Evolutionary conservation across 306 rosid genomes (phyloP), one percentile per base, ranked within the genome.

Genomic region (Rosa persica): DNA sequence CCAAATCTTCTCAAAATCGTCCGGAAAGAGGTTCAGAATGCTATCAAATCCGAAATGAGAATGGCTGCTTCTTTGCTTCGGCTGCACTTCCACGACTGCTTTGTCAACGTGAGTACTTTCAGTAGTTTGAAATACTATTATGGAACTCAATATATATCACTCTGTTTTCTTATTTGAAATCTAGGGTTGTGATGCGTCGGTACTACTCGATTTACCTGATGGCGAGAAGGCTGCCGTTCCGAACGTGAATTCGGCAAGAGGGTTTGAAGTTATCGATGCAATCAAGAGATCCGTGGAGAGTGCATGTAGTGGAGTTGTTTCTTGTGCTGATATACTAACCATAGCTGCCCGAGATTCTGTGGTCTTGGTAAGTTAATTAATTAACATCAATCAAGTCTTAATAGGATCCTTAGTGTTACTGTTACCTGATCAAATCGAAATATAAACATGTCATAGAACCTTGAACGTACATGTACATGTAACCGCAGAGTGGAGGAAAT

Each of bases 31-130:
- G 89, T 92, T 54, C 34, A 22, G 49, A 88, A 71, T 20, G 98
- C 98, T 49, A 17, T 95, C 30, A 82, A 73, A 74, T 78, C 40
- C 46, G 98, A 95, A 76, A 89, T 75, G 88, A 68, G 98, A 76
- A 95, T 92, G 98, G 98, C 88, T 13, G 98, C 89, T 72, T 95
- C 98, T 36, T 83, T 94, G 88, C 79, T 90, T 81, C 97, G 98
- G 15, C 93, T 94, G 66, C 98, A 94, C 79, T 92, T 94, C 79
- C 98, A 94, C 72, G 97, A 94, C 78, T 94, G 98, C 89, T 94
- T 92, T 83, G 97, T 94, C 6, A 90, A 89, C 9, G 98, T 94
- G 69, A 88, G 92, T 12, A 61, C 66, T 25, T 60, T 20, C n/a
- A 3, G 8, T 8, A 55, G 65, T 30, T 10, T 11, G 65, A 15